Evolutionary conservation across 768 basidiomycete genomes (phyloP).

Genomic region (Gloeophyllum trabeum): DNA sequence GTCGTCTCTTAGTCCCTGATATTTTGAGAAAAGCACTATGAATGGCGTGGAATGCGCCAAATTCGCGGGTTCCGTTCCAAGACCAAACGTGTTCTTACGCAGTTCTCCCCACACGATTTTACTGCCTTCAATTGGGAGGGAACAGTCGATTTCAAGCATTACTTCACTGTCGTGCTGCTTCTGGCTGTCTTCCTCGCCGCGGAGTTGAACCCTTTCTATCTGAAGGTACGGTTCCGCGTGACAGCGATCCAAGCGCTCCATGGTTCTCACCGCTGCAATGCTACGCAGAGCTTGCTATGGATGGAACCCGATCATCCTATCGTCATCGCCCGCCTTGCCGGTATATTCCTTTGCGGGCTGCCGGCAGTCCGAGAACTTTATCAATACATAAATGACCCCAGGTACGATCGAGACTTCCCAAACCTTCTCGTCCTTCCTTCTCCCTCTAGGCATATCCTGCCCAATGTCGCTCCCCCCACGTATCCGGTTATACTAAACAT

Average conservation of each 20-base stretch:
- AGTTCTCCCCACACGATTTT: conserved; percentile 83
- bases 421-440: not conserved
- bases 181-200: conserved; percentile 74
- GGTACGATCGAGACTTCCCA: conserved; percentile 44
- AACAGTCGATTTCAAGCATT: conserved; percentile 64
- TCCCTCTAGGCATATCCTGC: not conserved
- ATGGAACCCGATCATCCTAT: conserved; percentile 89
- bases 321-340: conserved; percentile 57
- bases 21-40: conserved; percentile 46
- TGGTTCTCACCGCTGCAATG: not conserved
- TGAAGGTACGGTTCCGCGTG: conserved; percentile 45
- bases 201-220: conserved; percentile 81
- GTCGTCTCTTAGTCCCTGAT: not conserved
- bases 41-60: conserved; percentile 77
- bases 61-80: conserved; percentile 70
- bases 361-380: conserved; percentile 78
- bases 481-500: not conserved
- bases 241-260: conserved; percentile 1
- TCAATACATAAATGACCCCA: conserved; percentile 74
- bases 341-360: conserved; percentile 77
- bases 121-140: conserved; percentile 83
- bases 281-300: conserved; percentile 54
- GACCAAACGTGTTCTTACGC: conserved; percentile 67
- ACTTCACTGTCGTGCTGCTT: conserved; percentile 62
- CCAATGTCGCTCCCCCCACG: conserved; percentile 3